Conservation (phyloP, 2,329 filamentous ascomycete genomes). For the Nigrograna mackinnonii region DNA sequence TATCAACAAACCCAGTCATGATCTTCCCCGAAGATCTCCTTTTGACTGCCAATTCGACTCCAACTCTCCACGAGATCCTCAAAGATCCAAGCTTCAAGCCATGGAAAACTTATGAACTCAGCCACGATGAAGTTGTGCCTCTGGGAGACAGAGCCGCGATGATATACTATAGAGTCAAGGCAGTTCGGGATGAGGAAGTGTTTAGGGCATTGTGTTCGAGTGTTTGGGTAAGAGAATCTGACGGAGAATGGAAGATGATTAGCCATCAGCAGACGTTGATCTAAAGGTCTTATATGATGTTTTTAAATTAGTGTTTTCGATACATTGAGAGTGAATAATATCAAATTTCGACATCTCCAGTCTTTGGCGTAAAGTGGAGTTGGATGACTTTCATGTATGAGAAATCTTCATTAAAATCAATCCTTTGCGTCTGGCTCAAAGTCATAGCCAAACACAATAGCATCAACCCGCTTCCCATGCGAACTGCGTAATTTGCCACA, state of each 20-base stretch:
- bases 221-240: constrained; percentile 23
- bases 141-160: constrained; percentile 25
- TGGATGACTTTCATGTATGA: no score
- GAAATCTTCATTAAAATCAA: no score
- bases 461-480: constrained; percentile 42
- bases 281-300: no score
- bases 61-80: constrained; percentile 22
- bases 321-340: no score
- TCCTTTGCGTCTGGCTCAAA: constrained; percentile 40
- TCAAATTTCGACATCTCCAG: no score
- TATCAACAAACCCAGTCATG: constrained; percentile 41
- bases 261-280: constrained; percentile 33
- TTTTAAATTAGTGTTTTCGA: no score
- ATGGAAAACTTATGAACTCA: constrained; percentile 27
- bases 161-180: constrained; percentile 29
- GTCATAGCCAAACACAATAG: constrained; percentile 59
- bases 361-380: no score
- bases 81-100: constrained; percentile 19
- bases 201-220: constrained; percentile 31
- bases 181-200: constrained; percentile 13
- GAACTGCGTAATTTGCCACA: constrained; percentile 44
- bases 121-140: constrained; percentile 29
- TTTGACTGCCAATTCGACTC: constrained; percentile 35
- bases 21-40: constrained; percentile 43
- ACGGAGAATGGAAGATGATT: constrained; percentile 27